Conservation (phyloP, 2,329 filamentous ascomycete genomes). For the Chrysoporthe puriensis region DNA sequence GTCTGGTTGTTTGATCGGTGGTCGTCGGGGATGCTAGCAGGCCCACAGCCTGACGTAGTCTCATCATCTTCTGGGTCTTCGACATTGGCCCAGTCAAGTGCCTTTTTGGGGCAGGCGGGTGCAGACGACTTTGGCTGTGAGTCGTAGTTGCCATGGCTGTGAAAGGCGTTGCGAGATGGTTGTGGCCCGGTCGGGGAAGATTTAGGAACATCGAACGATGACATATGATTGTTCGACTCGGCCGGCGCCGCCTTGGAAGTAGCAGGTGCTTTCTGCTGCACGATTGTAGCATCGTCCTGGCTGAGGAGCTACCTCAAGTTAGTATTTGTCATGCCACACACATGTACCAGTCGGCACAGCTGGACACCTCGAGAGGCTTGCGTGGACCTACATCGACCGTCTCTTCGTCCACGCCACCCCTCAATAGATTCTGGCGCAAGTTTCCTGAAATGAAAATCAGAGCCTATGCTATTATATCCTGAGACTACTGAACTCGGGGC, state of each 20-base stretch:
- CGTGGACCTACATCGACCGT: conserved; percentile 49
- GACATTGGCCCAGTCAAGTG: conserved; percentile 30
- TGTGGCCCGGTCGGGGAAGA: not conserved
- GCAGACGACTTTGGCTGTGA: conserved; percentile 16
- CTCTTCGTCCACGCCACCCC: conserved; percentile 51
- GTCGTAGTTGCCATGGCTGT: conserved; percentile 21
- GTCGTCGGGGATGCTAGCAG: conserved; percentile 27
- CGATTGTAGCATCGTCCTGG: conserved; percentile 36
- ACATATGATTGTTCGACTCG: conserved; percentile 10
- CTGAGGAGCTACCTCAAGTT: conserved; percentile 33
- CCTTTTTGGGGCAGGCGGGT: conserved; percentile 22
- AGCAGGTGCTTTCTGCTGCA: conserved; percentile 19
- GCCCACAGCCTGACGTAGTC: conserved; percentile 19
- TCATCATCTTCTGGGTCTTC: conserved; percentile 15
- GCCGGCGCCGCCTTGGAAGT: not conserved
- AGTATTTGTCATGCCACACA: not conserved
- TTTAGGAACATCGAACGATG: not conserved
- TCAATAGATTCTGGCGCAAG: conserved; percentile 52
- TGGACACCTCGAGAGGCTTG: not conserved
- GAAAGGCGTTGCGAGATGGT: not conserved
- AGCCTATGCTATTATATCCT: conserved; percentile 13
- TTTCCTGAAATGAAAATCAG: conserved; percentile 40
- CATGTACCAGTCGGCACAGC: not conserved
- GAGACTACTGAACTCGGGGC: conserved; percentile 6
- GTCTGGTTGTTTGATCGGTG: conserved; percentile 21